Evolutionary conservation across 1,284 basidiomycete species (phyloP).

Genomic region (Inonotus hispidus): DNA sequence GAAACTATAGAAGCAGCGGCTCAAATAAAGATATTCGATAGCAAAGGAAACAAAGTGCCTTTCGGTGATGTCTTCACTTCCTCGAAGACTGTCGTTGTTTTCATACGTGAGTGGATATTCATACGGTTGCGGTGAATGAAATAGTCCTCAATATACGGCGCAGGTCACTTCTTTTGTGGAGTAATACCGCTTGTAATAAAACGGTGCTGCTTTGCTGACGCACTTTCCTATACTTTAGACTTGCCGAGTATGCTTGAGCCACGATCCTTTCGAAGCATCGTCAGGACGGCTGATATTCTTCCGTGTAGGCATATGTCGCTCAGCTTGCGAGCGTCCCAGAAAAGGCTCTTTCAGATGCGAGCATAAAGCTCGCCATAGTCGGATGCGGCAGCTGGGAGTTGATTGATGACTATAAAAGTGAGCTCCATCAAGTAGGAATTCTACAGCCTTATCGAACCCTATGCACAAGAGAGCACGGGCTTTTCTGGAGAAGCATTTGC

Average conservation of each 20-base stretch:
- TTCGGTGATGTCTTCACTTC: conserved; percentile 47
- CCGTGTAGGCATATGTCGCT: conserved; percentile 47
- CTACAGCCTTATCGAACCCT: not conserved
- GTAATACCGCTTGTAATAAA: conserved; percentile 30
- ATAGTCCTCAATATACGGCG: not conserved
- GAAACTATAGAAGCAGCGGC: conserved; percentile 1
- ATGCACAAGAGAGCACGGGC: conserved; percentile 37
- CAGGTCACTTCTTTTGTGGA: conserved; percentile 65
- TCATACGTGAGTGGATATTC: conserved; percentile 49
- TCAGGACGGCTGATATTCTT: conserved; percentile 1
- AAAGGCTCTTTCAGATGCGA: conserved; percentile 39
- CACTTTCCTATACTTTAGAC: conserved; percentile 24
- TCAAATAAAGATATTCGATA: conserved; percentile 32
- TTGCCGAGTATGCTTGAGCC: conserved; percentile 35
- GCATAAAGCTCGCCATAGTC: conserved; percentile 44
- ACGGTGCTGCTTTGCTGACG: conserved; percentile 6
- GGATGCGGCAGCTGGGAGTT: conserved; percentile 59
- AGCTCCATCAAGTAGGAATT: conserved; percentile 13
- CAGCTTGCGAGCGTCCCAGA: conserved; percentile 41
- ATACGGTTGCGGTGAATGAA: not conserved
- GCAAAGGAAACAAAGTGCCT: conserved; percentile 37
- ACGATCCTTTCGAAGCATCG: not conserved
- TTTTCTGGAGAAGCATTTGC: conserved; percentile 51
- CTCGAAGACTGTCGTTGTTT: conserved; percentile 53
- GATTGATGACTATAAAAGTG: conserved; percentile 51